phyloP scores from a whole-genome alignment of 805 yeast species.

The Kluyveromyces nonfermentans region DNA sequence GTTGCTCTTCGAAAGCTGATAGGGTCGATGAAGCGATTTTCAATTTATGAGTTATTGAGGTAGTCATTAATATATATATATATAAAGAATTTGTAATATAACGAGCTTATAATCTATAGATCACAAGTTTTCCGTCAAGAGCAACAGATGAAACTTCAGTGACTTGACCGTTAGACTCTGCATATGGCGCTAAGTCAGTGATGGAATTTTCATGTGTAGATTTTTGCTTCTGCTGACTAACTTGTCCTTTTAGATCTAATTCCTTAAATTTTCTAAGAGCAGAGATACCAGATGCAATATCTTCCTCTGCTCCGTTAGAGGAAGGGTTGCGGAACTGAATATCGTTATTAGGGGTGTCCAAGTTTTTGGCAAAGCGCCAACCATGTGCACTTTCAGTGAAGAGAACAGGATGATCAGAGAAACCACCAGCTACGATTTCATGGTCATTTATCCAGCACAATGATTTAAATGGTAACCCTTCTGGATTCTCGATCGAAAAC shows the following conservation, averaged over 20 bases:
- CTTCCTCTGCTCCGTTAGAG: slow-evolving; percentile 37
- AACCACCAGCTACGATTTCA: slow-evolving; percentile 80
- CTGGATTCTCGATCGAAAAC: slow-evolving; percentile 21
- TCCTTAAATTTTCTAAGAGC: slow-evolving; percentile 92
- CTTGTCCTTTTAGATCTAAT: slow-evolving; percentile 87
- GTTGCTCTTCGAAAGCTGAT: too few relatives aligned
- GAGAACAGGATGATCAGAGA: slow-evolving; percentile 82
- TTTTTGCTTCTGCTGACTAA: slow-evolving; percentile 36
- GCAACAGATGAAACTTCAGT: slow-evolving; percentile 67
- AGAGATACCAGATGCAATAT: slow-evolving; percentile 49
- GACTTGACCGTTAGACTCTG: slow-evolving; percentile 40
- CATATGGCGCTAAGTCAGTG: slow-evolving; percentile 48
- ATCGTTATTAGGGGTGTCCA: slow-evolving; percentile 38
- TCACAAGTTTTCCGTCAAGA: slow-evolving; percentile 84
- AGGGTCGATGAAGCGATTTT: not conserved
- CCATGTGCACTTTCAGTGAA: slow-evolving; percentile 69
- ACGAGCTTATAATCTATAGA: slow-evolving; percentile 46
- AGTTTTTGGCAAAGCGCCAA: slow-evolving; percentile 44
- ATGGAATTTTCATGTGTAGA: slow-evolving; percentile 91
- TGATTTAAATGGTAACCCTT: slow-evolving; percentile 68
- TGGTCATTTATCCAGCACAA: slow-evolving; percentile 58
- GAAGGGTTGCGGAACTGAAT: slow-evolving; percentile 6
- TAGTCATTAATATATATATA: not conserved
- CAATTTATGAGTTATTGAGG: not conserved
- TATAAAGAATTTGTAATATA: not conserved